Base-by-base conservation (phyloP, 164 flowering plant genomes). In the Aristolochia contorta region DNA sequence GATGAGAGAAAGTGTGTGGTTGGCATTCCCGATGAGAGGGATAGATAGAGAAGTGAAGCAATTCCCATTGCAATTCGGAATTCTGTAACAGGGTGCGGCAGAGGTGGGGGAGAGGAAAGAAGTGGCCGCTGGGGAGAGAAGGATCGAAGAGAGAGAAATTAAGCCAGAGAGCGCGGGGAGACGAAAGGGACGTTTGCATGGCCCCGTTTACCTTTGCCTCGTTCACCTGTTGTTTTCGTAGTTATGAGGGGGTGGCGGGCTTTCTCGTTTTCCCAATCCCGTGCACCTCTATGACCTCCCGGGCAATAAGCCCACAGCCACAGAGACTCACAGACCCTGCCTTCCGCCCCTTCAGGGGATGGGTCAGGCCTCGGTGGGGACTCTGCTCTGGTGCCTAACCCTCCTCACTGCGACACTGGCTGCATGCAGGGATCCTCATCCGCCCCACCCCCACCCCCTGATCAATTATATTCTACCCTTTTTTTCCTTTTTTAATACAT, bases 161-260 rank as follows among this genome's bases (percentile, higher is more conserved):
- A n/a, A n/a, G n/a, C n/a, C n/a, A n/a, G n/a, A n/a, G n/a, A n/a
- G n/a, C n/a, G n/a, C n/a, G n/a, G n/a, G n/a, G n/a, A n/a, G n/a
- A n/a, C 63, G 88, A 81, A 79, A 79, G 73, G 79, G 88, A 81
- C 88, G 80, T 77, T 70, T 83, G 84, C 85, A 79, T 83, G 88
- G 81, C 63, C n/a, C 27, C 16, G 54, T 53, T 71, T 67, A 61
- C 80, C 78, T 76, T 77, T 76, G 74, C 58, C 78, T 67, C 79
- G 69, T 72, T 78, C 83, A 79, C 74, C 75, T 61, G 83, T 83
- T 79, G 75, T 73, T 80, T 72, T 80, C 87, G 68, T 47, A 78
- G 73, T 80, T 72, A 80, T 70, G 75, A 69, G 70, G 59, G 24
- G 59, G 24, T 61, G 55, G 20, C 9, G 58, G 50, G 30, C 45